phyloP scores from a whole-genome alignment of 805 yeast genomes.

The Saccharomycopsis fodiens region DNA sequence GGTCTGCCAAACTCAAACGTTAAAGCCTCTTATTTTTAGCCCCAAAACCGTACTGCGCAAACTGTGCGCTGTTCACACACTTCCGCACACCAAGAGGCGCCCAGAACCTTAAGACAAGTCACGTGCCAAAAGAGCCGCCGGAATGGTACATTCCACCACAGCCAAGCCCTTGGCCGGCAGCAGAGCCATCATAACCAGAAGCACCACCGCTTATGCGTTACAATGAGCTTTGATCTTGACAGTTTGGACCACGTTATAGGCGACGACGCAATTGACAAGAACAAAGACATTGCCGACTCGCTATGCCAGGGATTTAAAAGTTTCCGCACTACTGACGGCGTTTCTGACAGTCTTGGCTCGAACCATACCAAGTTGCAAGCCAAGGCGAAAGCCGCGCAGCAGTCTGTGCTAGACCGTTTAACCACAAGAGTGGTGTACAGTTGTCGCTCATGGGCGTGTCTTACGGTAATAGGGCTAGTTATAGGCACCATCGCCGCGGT shows the following conservation, averaged over 20 bases:
- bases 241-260: background rate
- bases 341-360: constrained; percentile 48
- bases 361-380: constrained; percentile 26
- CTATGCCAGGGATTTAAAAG: constrained; percentile 46
- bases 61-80: no score
- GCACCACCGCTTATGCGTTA: no score
- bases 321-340: constrained; percentile 65
- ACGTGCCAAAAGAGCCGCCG: no score
- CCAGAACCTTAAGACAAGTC: no score
- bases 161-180: no score
- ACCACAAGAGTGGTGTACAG: constrained; percentile 14
- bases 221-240: background rate
- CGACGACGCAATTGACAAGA: constrained; percentile 17
- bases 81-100: no score
- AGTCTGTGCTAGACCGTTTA: constrained; percentile 10
- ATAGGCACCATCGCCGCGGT: constrained; percentile 83
- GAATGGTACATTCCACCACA: no score
- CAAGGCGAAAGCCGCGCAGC: constrained; percentile 7
- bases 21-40: no score
- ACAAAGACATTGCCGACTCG: constrained; percentile 22
- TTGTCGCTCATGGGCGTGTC: constrained; percentile 51
- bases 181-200: no score
- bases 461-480: constrained; percentile 64
- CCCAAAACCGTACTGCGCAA: no score
- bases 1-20: no score